Evolutionary conservation across 805 yeast genomes (phyloP).

Genomic region (Nakazawaea ambrosiae): DNA sequence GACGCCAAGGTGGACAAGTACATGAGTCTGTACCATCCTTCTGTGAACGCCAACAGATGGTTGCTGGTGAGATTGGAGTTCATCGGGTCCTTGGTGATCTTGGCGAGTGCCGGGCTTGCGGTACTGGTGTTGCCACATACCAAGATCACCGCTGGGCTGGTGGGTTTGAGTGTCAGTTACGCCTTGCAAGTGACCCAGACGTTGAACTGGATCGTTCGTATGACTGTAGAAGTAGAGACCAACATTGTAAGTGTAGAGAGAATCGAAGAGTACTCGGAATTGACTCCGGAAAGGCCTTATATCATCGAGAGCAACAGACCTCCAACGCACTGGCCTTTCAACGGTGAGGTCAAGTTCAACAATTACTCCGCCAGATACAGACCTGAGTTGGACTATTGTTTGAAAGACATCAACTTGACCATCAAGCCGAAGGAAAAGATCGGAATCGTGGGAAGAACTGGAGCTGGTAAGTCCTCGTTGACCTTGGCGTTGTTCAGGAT

Average conservation of each 20-base stretch:
- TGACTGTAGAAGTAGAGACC: slow-evolving; percentile 91
- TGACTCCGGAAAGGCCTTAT: slow-evolving; percentile 70
- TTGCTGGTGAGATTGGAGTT: slow-evolving; percentile 80
- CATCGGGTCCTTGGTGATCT: slow-evolving; percentile 72
- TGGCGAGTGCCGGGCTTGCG: slow-evolving; percentile 72
- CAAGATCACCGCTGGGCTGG: slow-evolving; percentile 66
- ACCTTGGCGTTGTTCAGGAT: slow-evolving; percentile 70
- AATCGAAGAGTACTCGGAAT: slow-evolving; percentile 67
- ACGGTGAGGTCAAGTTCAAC: slow-evolving; percentile 52
- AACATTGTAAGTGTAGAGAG: slow-evolving; percentile 89
- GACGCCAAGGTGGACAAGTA: slow-evolving; percentile 64
- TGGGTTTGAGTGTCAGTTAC: slow-evolving; percentile 80
- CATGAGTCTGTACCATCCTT: slow-evolving; percentile 78
- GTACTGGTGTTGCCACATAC: slow-evolving; percentile 56
- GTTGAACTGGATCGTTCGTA: slow-evolving; percentile 85
- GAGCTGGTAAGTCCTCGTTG: slow-evolving; percentile 78
- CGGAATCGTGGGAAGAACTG: slow-evolving; percentile 87
- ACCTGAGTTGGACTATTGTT: slow-evolving; percentile 59
- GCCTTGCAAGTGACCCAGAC: slow-evolving; percentile 81
- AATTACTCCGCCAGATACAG: slow-evolving; percentile 69
- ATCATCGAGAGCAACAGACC: slow-evolving; percentile 60
- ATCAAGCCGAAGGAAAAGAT: slow-evolving; percentile 67
- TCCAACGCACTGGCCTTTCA: slow-evolving; percentile 51
- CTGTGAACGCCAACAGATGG: slow-evolving; percentile 85
- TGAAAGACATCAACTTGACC: slow-evolving; percentile 48